A percentile compares a stretch with the other conserved stretches of the same genome.
These are phyloP conservation scores for Arthroderma sp. DNA, from an alignment of 2,329 filamentous ascomycete species.

Conservation along the genomic window DNA sequence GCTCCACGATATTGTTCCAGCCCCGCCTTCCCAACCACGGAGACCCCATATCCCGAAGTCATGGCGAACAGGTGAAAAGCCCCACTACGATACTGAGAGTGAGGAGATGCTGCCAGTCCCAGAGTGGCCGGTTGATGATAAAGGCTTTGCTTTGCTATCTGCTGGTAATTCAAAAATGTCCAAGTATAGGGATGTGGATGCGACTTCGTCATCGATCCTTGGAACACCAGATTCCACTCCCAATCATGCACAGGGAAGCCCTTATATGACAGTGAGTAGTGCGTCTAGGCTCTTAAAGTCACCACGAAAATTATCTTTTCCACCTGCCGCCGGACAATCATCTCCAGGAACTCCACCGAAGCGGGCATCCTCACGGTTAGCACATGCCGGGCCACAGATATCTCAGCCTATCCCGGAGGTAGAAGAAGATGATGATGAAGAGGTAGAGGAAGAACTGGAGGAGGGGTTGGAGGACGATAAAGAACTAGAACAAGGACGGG, in stretches of 20 bases:
- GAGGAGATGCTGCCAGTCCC: conserved; percentile 17
- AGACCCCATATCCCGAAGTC: conserved; percentile 18
- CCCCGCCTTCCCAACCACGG: conserved; percentile 17
- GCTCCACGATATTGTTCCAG: conserved; percentile 10
- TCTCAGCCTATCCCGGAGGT: neutral
- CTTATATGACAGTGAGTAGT: too few species aligned
- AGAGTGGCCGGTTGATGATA: conserved; percentile 18
- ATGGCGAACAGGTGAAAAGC: conserved; percentile 19
- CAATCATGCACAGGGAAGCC: too few species aligned
- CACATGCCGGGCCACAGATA: too few species aligned
- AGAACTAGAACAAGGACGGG: too few species aligned
- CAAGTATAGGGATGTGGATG: conserved; percentile 10
- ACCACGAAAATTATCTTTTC: too few species aligned
- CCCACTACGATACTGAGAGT: conserved; percentile 12
- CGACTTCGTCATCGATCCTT: conserved; percentile 10
- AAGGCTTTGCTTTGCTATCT: conserved; percentile 12
- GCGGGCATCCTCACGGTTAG: too few species aligned
- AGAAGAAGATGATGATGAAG: neutral
- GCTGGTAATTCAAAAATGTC: conserved; percentile 10
- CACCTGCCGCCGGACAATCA: too few species aligned
- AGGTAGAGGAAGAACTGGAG: neutral
- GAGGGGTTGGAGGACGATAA: neutral
- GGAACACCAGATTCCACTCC: conserved; percentile 6
- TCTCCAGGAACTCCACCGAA: too few species aligned
- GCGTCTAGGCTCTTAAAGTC: too few species aligned